Evolutionary conservation across 1,284 basidiomycete species (phyloP).

Genomic region (Marasmius oreades): DNA sequence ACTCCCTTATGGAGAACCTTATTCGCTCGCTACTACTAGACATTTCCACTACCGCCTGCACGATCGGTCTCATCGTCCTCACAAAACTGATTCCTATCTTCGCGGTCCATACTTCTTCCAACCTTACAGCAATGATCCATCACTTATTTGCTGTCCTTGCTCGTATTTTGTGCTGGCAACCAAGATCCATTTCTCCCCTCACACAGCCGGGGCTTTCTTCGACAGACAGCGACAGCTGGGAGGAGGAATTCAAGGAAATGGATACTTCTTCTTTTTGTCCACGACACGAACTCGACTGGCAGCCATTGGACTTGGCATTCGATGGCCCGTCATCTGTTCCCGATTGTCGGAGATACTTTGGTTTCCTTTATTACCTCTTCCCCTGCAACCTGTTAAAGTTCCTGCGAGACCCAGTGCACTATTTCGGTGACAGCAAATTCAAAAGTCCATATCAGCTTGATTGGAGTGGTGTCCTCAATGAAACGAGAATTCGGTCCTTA

Average conservation of each 20-base stretch:
- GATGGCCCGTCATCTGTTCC: slow-evolving; percentile 48
- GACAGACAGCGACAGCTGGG: slow-evolving; percentile 31
- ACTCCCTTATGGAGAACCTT: slow-evolving; percentile 59
- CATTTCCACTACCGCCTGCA: slow-evolving; percentile 66
- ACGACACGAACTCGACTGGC: slow-evolving; percentile 58
- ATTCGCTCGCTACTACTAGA: slow-evolving; percentile 66
- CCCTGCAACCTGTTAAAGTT: slow-evolving; percentile 82
- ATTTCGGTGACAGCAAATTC: slow-evolving; percentile 48
- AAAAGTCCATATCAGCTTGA: slow-evolving; percentile 54
- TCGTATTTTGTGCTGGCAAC: slow-evolving; percentile 69
- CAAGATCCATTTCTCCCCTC: slow-evolving; percentile 31
- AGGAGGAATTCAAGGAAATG: slow-evolving; percentile 29
- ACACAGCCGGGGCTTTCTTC: slow-evolving; percentile 20
- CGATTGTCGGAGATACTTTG: slow-evolving; percentile 63
- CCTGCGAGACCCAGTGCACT: slow-evolving; percentile 60
- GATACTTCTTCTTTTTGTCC: slow-evolving; percentile 38
- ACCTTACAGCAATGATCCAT: slow-evolving; percentile 57
- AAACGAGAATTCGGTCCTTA: neutral
- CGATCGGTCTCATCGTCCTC: slow-evolving; percentile 56
- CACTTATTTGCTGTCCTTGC: slow-evolving; percentile 62
- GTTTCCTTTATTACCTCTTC: slow-evolving; percentile 83
- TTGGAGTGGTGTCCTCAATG: slow-evolving; percentile 69
- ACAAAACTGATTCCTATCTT: slow-evolving; percentile 72
- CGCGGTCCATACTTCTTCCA: slow-evolving; percentile 55
- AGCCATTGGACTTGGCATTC: slow-evolving; percentile 57